These are phyloP conservation scores for Calonectria pseudoturangicola DNA, from an alignment of 2,329 filamentous ascomycete species.

Conservation along the genomic window DNA sequence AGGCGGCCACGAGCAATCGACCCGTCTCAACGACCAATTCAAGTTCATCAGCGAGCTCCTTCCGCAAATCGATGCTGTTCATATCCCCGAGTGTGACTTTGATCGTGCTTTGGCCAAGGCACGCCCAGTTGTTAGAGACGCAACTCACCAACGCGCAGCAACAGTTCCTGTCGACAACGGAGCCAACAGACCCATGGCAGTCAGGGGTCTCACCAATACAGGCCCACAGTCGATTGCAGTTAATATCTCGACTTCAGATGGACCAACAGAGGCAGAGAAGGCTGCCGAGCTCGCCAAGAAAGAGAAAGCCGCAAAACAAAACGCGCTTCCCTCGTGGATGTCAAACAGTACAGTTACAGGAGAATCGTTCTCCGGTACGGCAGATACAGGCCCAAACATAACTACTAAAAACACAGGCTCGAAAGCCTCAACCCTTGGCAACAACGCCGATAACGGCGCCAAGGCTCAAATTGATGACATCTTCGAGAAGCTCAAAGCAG, in stretches of 20 bases:
- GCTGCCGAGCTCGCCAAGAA: constrained; percentile 79
- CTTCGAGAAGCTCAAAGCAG: constrained; percentile 79
- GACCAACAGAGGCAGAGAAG: constrained; percentile 80
- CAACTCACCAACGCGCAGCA: constrained; percentile 78
- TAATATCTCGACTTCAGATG: constrained; percentile 79
- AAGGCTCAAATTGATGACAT: constrained; percentile 78
- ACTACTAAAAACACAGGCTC: constrained; percentile 61
- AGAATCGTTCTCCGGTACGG: constrained; percentile 70
- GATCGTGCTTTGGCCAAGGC: constrained; percentile 79
- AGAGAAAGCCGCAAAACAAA: constrained; percentile 80
- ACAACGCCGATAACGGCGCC: constrained; percentile 69
- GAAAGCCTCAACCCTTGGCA: constrained; percentile 65
- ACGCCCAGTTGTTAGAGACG: constrained; percentile 79
- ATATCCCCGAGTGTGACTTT: constrained; percentile 84
- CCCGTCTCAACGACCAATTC: constrained; percentile 85
- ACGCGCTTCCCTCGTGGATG: constrained; percentile 83
- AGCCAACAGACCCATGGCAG: constrained; percentile 77
- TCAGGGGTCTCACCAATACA: constrained; percentile 80
- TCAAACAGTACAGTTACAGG: constrained; percentile 81
- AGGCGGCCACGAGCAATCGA: constrained; percentile 83
- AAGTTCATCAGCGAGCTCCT: constrained; percentile 86
- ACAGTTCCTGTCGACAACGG: constrained; percentile 75
- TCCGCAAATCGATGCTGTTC: constrained; percentile 83
- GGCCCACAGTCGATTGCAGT: constrained; percentile 82
- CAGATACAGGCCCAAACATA: constrained; percentile 46